Evolutionary conservation across 768 basidiomycete genomes (phyloP), one percentile per base, ranked within the genome.

Genomic region (Calocera viscosa): DNA sequence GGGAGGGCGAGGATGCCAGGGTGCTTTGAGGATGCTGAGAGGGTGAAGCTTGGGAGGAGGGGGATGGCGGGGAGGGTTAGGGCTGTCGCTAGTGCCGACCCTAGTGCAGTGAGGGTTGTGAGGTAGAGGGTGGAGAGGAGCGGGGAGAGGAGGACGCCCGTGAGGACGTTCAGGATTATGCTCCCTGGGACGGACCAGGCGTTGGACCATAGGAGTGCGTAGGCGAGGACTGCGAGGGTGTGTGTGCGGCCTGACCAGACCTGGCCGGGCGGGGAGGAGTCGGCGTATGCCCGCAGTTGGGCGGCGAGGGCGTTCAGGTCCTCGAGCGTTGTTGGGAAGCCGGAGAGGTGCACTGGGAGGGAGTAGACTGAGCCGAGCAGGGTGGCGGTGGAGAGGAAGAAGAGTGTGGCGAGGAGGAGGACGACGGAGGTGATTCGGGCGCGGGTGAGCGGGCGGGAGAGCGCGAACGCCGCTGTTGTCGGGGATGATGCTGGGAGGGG

Each of bases 131-230:
- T 90, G 38, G 94, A 93, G 68, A 86, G 82, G 32, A 87, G 76
- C 10, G 94, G 91, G 26, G 89, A 87, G 74, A 95, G 88, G 2
- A 96, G 77, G 12, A 90, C 91, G 19, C 93, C 93, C 10, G 88
- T 88, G 24, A 95, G 81, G 28, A 95, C 91, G 75, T 96, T 96
- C 90, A 94, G 87, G 63, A 95, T 82, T 63, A 95, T 92, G 70
- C 91, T 93, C 7, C 94, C 94, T 10, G 94, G 94, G 67, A 97
- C 84, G 68, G 91, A 94, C 94, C 94, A 97, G 2, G 94, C 92
- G 75, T 97, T 94, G 77, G 94, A 96, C 92, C 93, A 97, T 32
- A 92, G 79, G 2, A 91, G 90, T 19, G 89, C 87, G 16, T 94
- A 81, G 40, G 88, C 86, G 72, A 97, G 81, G 64, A 94, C 91